A percentile compares a stretch with the other conserved stretches of the same genome.
phyloP scores from a whole-genome alignment of 164 flowering plant species.

The Vitis amurensis region DNA sequence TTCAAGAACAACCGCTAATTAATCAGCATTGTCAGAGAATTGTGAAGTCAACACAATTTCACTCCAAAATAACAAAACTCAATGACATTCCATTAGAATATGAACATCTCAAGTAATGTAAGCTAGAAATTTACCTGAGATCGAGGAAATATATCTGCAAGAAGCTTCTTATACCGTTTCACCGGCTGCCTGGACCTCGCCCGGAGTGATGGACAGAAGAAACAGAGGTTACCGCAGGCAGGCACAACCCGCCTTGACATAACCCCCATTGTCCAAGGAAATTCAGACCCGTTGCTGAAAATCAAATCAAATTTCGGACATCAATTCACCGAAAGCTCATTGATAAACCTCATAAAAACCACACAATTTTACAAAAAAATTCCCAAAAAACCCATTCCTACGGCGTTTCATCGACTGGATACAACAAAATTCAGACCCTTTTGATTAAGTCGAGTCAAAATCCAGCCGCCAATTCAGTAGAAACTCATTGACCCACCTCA shows the following conservation, averaged over 20 bases:
- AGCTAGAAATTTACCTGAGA: conserved; percentile 49
- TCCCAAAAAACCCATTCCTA: background rate
- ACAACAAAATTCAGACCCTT: no score
- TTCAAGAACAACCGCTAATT: background rate
- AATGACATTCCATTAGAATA: background rate
- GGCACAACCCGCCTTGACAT: conserved; percentile 85
- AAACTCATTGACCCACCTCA: conserved; percentile 4
- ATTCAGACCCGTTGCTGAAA: conserved; percentile 15
- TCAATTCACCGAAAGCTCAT: background rate
- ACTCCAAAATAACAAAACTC: background rate
- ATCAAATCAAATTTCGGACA: background rate
- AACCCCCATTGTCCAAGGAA: conserved; percentile 62
- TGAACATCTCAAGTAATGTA: background rate
- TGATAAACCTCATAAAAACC: background rate
- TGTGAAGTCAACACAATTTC: background rate
- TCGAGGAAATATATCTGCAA: conserved; percentile 73
- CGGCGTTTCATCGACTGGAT: no score
- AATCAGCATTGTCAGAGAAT: background rate
- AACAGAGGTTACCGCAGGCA: conserved; percentile 78
- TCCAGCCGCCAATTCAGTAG: no score
- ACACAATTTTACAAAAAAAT: background rate
- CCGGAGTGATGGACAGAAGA: conserved; percentile 80
- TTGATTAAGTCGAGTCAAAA: no score
- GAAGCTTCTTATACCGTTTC: conserved; percentile 82
- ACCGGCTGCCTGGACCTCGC: conserved; percentile 92